A percentile compares a stretch with the other conserved stretches of the same genome.
phyloP scores from a whole-genome alignment of 2,329 filamentous ascomycete species.

The Penicillium sp. region DNA sequence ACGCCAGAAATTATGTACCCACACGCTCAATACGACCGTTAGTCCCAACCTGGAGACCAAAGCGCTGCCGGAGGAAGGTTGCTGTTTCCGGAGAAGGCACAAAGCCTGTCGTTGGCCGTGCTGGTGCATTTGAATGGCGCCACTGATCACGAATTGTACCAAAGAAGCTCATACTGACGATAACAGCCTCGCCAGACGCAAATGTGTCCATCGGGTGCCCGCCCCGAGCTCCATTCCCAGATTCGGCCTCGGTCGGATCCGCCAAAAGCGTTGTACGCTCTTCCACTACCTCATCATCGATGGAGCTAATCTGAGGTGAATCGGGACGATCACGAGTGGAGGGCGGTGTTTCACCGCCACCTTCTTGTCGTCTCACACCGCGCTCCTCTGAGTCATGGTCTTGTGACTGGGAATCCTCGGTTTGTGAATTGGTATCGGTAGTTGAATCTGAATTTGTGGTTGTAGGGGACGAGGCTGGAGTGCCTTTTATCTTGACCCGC shows the following conservation, averaged over 20 bases:
- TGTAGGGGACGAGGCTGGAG: conserved; percentile 11
- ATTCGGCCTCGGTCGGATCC: conserved; percentile 31
- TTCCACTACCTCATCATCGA: conserved; percentile 24
- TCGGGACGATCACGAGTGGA: conserved; percentile 43
- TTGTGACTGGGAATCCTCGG: conserved; percentile 36
- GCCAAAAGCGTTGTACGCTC: conserved; percentile 37
- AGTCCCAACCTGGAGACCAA: conserved; percentile 38
- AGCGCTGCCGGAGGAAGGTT: conserved; percentile 38
- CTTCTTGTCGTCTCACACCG: conserved; percentile 48
- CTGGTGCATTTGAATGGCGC: conserved; percentile 28
- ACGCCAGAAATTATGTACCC: conserved; percentile 2
- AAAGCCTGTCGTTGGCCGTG: conserved; percentile 26
- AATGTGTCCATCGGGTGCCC: conserved; percentile 42
- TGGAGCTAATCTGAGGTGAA: conserved; percentile 14
- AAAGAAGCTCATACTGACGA: conserved; percentile 40
- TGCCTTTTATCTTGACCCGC: conserved; percentile 47
- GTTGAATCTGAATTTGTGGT: conserved; percentile 14
- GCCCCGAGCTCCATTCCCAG: conserved; percentile 19
- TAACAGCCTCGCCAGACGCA: conserved; percentile 37
- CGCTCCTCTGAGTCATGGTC: conserved; percentile 62
- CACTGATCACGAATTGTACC: conserved; percentile 42
- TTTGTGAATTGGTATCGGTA: conserved; percentile 22
- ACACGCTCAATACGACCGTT: conserved; percentile 37
- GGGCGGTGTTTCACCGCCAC: conserved; percentile 35
- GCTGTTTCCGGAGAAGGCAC: conserved; percentile 37